These are phyloP conservation scores for Phialophora tarda DNA, from an alignment of 2,329 filamentous ascomycete genomes.

Conservation along the genomic window DNA sequence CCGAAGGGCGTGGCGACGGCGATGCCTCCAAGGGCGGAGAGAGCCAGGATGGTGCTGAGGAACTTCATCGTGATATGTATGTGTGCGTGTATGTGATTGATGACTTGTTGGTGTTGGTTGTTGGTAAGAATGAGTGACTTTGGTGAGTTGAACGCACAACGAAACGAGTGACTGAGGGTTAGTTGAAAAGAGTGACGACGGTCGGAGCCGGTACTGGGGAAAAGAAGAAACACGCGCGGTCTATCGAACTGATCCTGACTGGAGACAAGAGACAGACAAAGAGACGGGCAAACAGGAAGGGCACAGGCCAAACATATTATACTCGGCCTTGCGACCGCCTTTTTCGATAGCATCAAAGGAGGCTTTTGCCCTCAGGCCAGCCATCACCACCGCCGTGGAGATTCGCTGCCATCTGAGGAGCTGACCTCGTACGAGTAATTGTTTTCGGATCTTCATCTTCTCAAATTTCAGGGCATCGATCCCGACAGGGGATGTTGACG, in stretches of 20 bases:
- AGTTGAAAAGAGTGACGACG: constrained; percentile 7
- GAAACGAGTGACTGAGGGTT: constrained; percentile 10
- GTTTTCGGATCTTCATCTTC: background rate
- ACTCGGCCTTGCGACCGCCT: background rate
- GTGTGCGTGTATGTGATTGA: too few species aligned
- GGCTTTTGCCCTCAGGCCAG: background rate
- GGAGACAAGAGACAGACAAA: background rate
- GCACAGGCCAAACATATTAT: background rate
- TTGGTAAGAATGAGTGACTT: constrained; percentile 16
- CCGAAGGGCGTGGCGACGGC: constrained; percentile 10
- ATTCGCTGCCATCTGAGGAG: background rate
- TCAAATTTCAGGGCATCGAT: background rate
- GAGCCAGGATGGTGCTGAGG: constrained; percentile 11
- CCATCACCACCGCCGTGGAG: background rate
- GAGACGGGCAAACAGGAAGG: background rate
- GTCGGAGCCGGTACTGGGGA: background rate
- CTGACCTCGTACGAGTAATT: background rate
- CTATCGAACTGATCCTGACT: constrained; percentile 4
- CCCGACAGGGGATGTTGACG: constrained; percentile 3
- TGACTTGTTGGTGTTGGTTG: too few species aligned
- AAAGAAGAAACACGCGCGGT: background rate
- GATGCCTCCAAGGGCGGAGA: constrained; percentile 12
- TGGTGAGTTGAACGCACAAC: background rate
- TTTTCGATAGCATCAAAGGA: background rate
- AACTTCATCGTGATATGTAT: constrained; percentile 6